A percentile compares a stretch with the other conserved stretches of the same genome.
phyloP scores from a whole-genome alignment of 2,329 filamentous ascomycete genomes.

The Fusarium siculi region DNA sequence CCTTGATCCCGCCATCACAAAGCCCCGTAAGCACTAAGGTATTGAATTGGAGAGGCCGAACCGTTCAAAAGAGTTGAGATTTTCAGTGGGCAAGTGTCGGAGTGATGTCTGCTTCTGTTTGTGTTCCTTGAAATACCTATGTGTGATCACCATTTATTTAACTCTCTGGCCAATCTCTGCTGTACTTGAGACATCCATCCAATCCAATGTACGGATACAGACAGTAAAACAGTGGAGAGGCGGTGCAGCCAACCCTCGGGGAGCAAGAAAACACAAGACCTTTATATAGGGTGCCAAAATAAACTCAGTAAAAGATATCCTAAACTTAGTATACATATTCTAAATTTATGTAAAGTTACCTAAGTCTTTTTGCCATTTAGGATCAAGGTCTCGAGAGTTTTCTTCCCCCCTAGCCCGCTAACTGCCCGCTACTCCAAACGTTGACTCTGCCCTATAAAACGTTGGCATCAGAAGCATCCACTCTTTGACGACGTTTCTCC shows the following conservation, averaged over 20 bases:
- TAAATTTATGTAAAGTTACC: too few relatives aligned
- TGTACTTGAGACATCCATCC: not conserved
- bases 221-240: slow-evolving; percentile 18
- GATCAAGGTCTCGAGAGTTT: too few relatives aligned
- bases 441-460: slow-evolving; percentile 37
- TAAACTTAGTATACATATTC: too few relatives aligned
- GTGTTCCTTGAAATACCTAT: not conserved
- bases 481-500: not conserved
- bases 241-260: slow-evolving; percentile 14
- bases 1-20: slow-evolving; percentile 18
- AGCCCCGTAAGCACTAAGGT: slow-evolving; percentile 22
- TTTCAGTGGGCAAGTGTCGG: not conserved
- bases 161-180: not conserved
- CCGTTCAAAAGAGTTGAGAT: not conserved
- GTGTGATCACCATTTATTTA: not conserved
- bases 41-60: slow-evolving; percentile 5
- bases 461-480: slow-evolving; percentile 13
- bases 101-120: not conserved
- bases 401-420: not conserved
- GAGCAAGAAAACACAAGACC: too few relatives aligned
- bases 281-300: too few relatives aligned
- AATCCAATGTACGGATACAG: not conserved
- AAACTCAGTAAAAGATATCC: too few relatives aligned
- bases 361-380: too few relatives aligned
- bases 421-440: slow-evolving; percentile 1